Base-by-base conservation (phyloP, 371 early-diverging fungal species). In the Sporodiniella umbellata region DNA sequence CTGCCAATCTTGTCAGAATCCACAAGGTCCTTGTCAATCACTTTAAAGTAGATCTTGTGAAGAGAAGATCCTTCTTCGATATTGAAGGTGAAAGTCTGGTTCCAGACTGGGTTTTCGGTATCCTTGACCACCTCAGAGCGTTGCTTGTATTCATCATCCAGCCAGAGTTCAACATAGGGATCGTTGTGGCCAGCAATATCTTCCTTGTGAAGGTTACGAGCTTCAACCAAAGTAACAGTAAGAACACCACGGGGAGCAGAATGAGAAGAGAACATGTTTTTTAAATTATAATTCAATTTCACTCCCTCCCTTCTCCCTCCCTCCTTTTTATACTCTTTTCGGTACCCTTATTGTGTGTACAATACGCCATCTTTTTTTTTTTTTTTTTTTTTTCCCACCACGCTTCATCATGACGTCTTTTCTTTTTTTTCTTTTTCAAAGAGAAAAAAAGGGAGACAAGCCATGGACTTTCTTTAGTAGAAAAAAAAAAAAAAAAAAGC, bases 61-160 rank as follows among this genome's bases (percentile, higher is more conserved):
- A 45, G 48, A 22, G 54, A 52, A n/a, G 60, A 57, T 21, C 66
- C 64, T 47, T 59, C 47, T 0, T 43, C 45, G 25, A 73, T 54
- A 33, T 59, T 64, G 58, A 73, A 73, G 15, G 64, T 59, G 50
- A 73, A 73, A 8, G 70, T 64, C 51, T 68, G 61, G 55, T 73
- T 63, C 59, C 60, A 73, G 24, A 67, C 70, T 10, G 74, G 74
- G 42, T 69, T 56, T 45, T 69, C 70, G 22, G 58, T 57, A 44
- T 57, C 55, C 45, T 47, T 53, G 33, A 64, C 35, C 3, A 48
- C 42, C 10, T 48, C 56, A 24, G 70, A 58, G 21, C 64, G 57
- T 51, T 73, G 70, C 59, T 70, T 73, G 56, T 64, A 70, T 12
- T 69, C 55, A 19, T 61, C 57, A 45, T 73, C 66, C 0, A 73